Conservation (phyloP, 768 basidiomycete genomes). For the Leccinum uliginosum region DNA sequence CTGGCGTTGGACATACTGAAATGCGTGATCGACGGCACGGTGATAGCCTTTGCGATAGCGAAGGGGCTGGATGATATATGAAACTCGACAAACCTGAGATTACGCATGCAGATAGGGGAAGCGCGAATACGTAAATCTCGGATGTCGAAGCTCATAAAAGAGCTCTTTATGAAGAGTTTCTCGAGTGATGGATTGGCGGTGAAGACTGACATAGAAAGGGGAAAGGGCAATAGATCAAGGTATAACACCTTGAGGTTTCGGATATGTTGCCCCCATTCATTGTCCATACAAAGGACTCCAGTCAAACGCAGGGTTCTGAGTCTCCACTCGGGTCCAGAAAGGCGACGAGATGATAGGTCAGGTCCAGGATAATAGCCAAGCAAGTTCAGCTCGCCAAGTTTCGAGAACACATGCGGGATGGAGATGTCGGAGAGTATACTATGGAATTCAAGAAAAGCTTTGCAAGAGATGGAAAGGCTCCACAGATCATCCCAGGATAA, state of each 20-base stretch:
- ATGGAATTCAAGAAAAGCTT: slow-evolving; percentile 13
- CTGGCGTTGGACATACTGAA: slow-evolving; percentile 14
- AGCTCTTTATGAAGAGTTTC: slow-evolving; percentile 5
- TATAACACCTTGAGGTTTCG: slow-evolving; percentile 18
- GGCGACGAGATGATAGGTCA: background rate
- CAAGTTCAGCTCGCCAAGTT: slow-evolving; percentile 34
- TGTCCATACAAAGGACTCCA: slow-evolving; percentile 4
- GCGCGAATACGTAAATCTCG: background rate
- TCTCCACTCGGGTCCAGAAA: slow-evolving; percentile 17
- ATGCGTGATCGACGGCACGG: slow-evolving; percentile 29
- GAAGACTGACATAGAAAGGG: slow-evolving; percentile 13
- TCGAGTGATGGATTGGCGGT: slow-evolving; percentile 25
- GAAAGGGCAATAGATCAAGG: background rate
- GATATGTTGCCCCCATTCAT: slow-evolving; percentile 18
- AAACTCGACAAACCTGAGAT: slow-evolving; percentile 37
- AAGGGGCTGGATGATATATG: slow-evolving; percentile 7
- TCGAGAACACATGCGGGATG: slow-evolving; percentile 27
- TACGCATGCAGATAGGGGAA: slow-evolving; percentile 19
- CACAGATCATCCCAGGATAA: slow-evolving; percentile 26
- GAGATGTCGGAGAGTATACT: slow-evolving; percentile 31
- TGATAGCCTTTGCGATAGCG: slow-evolving; percentile 17
- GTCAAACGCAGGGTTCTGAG: slow-evolving; percentile 24
- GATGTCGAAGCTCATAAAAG: too few relatives aligned
- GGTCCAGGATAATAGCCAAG: background rate
- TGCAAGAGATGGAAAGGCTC: slow-evolving; percentile 15